These are phyloP conservation scores for Boletales sp. DNA, from an alignment of 768 basidiomycete species.

Conservation along the genomic window DNA sequence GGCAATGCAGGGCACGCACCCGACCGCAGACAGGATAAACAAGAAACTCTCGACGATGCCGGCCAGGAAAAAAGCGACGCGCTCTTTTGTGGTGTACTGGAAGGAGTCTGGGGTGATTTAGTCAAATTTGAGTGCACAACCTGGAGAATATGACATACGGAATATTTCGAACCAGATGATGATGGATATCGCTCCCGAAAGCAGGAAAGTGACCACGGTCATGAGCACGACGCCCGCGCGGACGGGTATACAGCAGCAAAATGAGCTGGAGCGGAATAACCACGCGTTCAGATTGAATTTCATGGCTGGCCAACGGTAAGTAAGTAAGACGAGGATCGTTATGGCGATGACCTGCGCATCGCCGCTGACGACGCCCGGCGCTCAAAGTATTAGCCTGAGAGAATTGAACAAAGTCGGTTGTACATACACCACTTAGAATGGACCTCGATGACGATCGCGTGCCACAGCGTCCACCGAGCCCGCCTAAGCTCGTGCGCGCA, in stretches of 20 bases:
- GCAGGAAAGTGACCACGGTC: constrained; percentile 49
- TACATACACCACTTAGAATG: constrained; percentile 9
- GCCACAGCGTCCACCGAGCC: constrained; percentile 19
- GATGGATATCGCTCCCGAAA: constrained; percentile 51
- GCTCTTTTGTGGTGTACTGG: constrained; percentile 28
- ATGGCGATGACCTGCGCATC: constrained; percentile 11
- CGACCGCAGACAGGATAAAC: constrained; percentile 50
- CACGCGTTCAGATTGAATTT: constrained; percentile 9
- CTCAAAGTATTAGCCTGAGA: constrained; percentile 2
- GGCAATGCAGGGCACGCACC: constrained; percentile 35
- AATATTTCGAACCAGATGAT: constrained; percentile 61
- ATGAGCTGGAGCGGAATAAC: constrained; percentile 49
- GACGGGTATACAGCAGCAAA: constrained; percentile 64
- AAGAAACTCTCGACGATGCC: constrained; percentile 54
- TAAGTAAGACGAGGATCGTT: not conserved
- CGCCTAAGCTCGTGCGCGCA: constrained; percentile 18
- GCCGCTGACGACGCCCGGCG: not conserved
- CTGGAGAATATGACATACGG: constrained; percentile 37
- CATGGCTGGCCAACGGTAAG: too few relatives aligned
- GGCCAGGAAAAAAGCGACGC: constrained; percentile 44
- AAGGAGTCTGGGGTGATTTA: constrained; percentile 29
- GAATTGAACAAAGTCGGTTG: not conserved
- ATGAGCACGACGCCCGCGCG: constrained; percentile 57
- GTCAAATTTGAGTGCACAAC: not conserved
- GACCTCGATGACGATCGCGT: constrained; percentile 21